Conservation (phyloP, 2,329 filamentous ascomycete species). For the Cadophora sp. region DNA sequence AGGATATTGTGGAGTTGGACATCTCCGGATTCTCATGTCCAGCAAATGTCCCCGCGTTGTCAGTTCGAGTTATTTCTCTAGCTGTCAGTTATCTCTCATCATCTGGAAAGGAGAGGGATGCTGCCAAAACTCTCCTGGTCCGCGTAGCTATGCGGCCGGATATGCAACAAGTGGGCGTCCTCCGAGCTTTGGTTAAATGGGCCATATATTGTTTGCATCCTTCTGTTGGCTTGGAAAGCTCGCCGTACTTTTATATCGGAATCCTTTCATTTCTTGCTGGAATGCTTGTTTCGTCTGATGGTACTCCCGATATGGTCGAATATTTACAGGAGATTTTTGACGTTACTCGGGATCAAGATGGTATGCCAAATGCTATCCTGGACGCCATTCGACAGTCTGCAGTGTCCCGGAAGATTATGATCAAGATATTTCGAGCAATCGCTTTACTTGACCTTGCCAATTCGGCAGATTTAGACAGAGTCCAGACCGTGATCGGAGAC, state of each 20-base stretch:
- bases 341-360: slow-evolving; percentile 55
- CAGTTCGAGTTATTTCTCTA: slow-evolving; percentile 72
- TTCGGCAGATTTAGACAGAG: slow-evolving; percentile 51
- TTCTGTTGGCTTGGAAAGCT: slow-evolving; percentile 47
- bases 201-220: slow-evolving; percentile 66
- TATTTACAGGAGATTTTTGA: slow-evolving; percentile 72
- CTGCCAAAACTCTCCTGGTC: slow-evolving; percentile 83
- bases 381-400: slow-evolving; percentile 73
- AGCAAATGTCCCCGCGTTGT: slow-evolving; percentile 69
- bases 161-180: slow-evolving; percentile 80
- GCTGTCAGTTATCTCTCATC: slow-evolving; percentile 74
- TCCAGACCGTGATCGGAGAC: slow-evolving; percentile 84
- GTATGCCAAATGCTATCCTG: slow-evolving; percentile 46
- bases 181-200: slow-evolving; percentile 74
- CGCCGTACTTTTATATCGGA: slow-evolving; percentile 80
- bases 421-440: slow-evolving; percentile 84
- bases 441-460: slow-evolving; percentile 61
- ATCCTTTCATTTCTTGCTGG: slow-evolving; percentile 81
- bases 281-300: slow-evolving; percentile 70
- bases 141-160: slow-evolving; percentile 83
- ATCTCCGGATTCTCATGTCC: slow-evolving; percentile 63
- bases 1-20: slow-evolving; percentile 51
- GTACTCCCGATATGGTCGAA: slow-evolving; percentile 75
- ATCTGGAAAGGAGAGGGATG: slow-evolving; percentile 87
- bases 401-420: slow-evolving; percentile 78